Evolutionary conservation across 176 grass and related monocot genomes (phyloP).

Genomic region (Guadua angustifolia): DNA sequence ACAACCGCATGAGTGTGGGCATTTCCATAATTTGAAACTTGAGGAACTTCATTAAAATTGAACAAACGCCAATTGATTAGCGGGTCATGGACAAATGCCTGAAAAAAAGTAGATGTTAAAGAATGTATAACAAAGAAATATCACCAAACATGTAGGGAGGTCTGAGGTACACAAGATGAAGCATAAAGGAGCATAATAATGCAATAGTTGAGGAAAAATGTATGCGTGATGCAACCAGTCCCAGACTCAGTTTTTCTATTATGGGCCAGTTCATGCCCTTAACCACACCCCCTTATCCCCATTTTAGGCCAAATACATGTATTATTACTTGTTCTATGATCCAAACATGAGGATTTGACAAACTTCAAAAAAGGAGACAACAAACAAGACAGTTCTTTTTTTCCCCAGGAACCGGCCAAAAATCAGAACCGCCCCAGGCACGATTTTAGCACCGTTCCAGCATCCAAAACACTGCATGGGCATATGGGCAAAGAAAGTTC

Average conservation of each 20-base stretch:
- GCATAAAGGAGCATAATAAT: conserved; percentile 2
- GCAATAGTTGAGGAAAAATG: not conserved
- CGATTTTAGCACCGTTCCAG: not conserved
- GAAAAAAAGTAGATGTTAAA: conserved; percentile 41
- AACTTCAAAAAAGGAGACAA: no score
- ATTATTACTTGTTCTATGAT: no score
- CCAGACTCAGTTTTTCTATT: not conserved
- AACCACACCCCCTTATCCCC: not conserved
- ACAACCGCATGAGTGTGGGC: conserved; percentile 69
- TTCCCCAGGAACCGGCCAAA: no score
- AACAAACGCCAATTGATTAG: conserved; percentile 97
- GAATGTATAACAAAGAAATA: conserved; percentile 7
- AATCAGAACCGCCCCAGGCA: no score
- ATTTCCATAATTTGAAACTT: conserved; percentile 84
- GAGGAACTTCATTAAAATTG: conserved; percentile 99
- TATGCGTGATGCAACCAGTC: not conserved
- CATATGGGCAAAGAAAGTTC: no score
- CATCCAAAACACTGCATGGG: no score
- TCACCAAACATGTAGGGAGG: conserved; percentile 6
- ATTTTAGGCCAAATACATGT: not conserved
- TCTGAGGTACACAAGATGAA: conserved; percentile 12
- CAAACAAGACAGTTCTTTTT: no score
- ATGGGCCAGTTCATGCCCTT: not conserved
- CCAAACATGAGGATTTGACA: no score
- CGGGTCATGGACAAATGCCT: conserved; percentile 99